Conservation (phyloP, 192 early-diverging fungal species). For the Coemansia sp. region DNA sequence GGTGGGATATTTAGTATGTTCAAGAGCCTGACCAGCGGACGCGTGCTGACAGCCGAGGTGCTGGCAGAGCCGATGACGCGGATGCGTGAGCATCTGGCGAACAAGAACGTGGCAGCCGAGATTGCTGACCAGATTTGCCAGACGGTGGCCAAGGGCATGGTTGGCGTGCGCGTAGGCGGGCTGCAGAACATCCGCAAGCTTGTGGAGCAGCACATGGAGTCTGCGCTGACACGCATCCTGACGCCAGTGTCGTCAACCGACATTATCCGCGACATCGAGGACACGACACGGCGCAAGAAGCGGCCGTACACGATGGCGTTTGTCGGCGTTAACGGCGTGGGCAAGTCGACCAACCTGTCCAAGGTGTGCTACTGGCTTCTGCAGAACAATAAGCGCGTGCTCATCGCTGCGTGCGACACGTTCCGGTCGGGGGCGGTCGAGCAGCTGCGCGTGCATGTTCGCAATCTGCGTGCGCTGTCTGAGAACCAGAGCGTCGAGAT, state of each 20-base stretch:
- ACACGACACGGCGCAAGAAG: slow-evolving; percentile 61
- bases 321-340: slow-evolving; percentile 95
- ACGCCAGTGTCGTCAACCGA: slow-evolving; percentile 89
- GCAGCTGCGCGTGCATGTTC: slow-evolving; percentile 86
- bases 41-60: slow-evolving; percentile 67
- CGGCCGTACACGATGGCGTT: slow-evolving; percentile 90
- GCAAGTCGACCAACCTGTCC: slow-evolving; percentile 90
- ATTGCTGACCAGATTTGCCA: slow-evolving; percentile 83
- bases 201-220: slow-evolving; percentile 81
- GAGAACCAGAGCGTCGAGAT: slow-evolving; percentile 72
- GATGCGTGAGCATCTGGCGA: slow-evolving; percentile 90
- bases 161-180: slow-evolving; percentile 72
- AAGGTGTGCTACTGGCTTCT: slow-evolving; percentile 95
- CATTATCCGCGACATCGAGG: slow-evolving; percentile 84
- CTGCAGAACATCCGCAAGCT: slow-evolving; percentile 74
- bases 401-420: slow-evolving; percentile 96
- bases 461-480: slow-evolving; percentile 81
- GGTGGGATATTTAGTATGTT: slow-evolving; percentile 66
- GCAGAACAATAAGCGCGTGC: slow-evolving; percentile 83
- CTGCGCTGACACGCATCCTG: slow-evolving; percentile 80
- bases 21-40: slow-evolving; percentile 67
- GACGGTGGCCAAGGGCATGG: slow-evolving; percentile 67
- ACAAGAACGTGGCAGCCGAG: slow-evolving; percentile 92
- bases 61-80: slow-evolving; percentile 80
- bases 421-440: slow-evolving; percentile 96